Evolutionary conservation across 1,284 basidiomycete genomes (phyloP).

Genomic region (Amylostereum chailletii): DNA sequence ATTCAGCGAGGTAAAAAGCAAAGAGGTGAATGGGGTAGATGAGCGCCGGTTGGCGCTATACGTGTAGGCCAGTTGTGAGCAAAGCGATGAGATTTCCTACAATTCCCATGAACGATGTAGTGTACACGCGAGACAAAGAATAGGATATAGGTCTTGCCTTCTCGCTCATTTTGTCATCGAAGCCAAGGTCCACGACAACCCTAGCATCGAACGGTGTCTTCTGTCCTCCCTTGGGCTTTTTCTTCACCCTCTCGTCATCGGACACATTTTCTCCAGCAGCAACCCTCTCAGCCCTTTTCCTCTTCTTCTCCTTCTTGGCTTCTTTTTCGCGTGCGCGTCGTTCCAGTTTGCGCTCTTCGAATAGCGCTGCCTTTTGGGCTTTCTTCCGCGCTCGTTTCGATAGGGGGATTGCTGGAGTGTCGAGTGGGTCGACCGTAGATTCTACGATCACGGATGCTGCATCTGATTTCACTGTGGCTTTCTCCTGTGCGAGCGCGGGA

Average conservation of each 20-base stretch:
- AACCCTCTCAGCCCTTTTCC: conserved; percentile 41
- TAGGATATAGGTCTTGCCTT: conserved; percentile 51
- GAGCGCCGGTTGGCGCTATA: conserved; percentile 82
- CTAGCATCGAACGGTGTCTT: conserved; percentile 57
- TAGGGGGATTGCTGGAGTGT: conserved; percentile 20
- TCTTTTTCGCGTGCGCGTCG: conserved; percentile 71
- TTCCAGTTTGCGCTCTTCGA: conserved; percentile 64
- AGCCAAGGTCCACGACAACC: conserved; percentile 86
- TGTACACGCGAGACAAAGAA: not conserved
- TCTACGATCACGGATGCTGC: not conserved
- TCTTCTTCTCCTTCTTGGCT: conserved; percentile 60
- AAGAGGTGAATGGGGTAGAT: conserved; percentile 54
- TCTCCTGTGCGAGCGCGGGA: too few relatives aligned
- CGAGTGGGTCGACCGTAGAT: conserved; percentile 14
- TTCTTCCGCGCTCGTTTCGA: conserved; percentile 82
- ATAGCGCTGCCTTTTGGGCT: conserved; percentile 56
- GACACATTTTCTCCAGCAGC: conserved; percentile 46
- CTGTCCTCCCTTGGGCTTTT: conserved; percentile 31
- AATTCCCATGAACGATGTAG: not conserved
- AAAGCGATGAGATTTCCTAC: conserved; percentile 85
- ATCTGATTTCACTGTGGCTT: too few relatives aligned
- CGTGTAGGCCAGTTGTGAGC: conserved; percentile 81
- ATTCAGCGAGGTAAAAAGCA: conserved; percentile 76
- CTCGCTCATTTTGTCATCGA: conserved; percentile 91
- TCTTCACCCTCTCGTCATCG: conserved; percentile 34